Percentiles rank a stretch among this genome's conserved stretches.
Evolutionary conservation across 2,329 filamentous ascomycete species (phyloP).

Genomic region (Juglanconis sp.): DNA sequence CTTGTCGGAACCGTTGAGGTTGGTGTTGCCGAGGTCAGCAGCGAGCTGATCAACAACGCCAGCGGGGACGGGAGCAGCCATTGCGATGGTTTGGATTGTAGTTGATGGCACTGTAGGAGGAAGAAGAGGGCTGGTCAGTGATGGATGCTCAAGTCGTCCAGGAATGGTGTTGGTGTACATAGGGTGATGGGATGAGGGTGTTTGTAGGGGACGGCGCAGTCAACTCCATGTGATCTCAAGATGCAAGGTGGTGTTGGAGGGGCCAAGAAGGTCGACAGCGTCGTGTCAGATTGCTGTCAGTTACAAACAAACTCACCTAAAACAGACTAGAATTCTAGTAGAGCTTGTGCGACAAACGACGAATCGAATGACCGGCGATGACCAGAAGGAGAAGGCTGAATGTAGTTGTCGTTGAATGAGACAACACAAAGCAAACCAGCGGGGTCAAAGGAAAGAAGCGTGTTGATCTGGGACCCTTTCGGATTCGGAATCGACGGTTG

Average conservation of each 20-base stretch:
- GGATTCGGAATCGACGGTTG: slow-evolving; percentile 10
- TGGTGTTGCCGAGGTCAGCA: slow-evolving; percentile 70
- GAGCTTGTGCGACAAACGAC: slow-evolving; percentile 2
- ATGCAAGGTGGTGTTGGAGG: no score
- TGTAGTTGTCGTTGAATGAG: neutral
- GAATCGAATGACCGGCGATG: slow-evolving; percentile 9
- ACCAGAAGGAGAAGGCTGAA: slow-evolving; percentile 7
- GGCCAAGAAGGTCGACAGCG: no score
- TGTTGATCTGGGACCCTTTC: slow-evolving; percentile 7
- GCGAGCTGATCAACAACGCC: slow-evolving; percentile 76
- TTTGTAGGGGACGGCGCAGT: neutral
- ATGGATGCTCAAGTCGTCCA: slow-evolving; percentile 2
- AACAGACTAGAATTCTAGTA: slow-evolving; percentile 2
- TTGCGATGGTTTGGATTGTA: slow-evolving; percentile 38
- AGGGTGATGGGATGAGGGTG: neutral
- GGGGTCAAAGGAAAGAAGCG: slow-evolving; percentile 13
- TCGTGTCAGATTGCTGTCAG: no score
- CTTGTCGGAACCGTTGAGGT: slow-evolving; percentile 66
- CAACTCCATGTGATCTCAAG: no score
- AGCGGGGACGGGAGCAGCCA: slow-evolving; percentile 58
- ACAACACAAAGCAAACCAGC: slow-evolving; percentile 20
- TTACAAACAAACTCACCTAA: slow-evolving; percentile 1
- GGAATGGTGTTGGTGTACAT: slow-evolving; percentile 9
- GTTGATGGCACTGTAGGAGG: slow-evolving; percentile 21
- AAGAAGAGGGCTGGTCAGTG: slow-evolving; percentile 18